Evolutionary conservation across 805 yeast species (phyloP).

Genomic region (Aciculoconidium aculeatum): DNA sequence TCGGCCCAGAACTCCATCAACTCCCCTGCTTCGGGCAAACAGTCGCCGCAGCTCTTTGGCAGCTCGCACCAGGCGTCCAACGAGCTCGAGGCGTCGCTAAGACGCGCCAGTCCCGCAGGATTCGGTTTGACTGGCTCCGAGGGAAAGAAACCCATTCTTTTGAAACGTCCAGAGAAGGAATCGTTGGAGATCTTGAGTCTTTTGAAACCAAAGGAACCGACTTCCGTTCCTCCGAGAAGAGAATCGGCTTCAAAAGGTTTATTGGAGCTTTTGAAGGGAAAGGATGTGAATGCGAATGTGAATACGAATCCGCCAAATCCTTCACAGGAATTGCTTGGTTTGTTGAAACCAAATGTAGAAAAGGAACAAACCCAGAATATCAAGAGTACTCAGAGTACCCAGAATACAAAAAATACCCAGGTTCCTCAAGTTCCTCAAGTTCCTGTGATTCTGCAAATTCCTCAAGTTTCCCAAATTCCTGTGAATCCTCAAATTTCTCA

Average conservation of each 20-base stretch:
- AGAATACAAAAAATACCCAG: too few relatives aligned
- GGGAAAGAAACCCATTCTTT: constrained; percentile 24
- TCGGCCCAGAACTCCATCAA: too few relatives aligned
- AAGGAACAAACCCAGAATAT: constrained; percentile 2
- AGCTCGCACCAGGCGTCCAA: constrained; percentile 21
- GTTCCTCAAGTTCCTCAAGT: too few relatives aligned
- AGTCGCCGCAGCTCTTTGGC: too few relatives aligned
- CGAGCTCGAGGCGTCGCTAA: constrained; percentile 18
- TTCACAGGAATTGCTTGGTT: constrained; percentile 14
- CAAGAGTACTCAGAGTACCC: too few relatives aligned
- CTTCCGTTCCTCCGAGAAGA: neutral
- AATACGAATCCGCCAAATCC: too few relatives aligned
- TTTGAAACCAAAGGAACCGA: constrained; percentile 1
- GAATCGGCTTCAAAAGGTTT: constrained; percentile 4
- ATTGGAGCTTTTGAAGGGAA: constrained; percentile 10
- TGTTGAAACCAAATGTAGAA: constrained; percentile 2
- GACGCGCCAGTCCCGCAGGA: constrained; percentile 8
- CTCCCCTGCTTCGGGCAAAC: neutral
- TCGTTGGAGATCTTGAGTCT: constrained; percentile 6
- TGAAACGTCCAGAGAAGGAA: constrained; percentile 18
- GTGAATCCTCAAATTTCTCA: too few relatives aligned
- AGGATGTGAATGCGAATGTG: neutral
- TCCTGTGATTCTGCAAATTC: too few relatives aligned
- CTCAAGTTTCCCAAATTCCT: too few relatives aligned
- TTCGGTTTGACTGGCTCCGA: constrained; percentile 10